Base-by-base conservation (phyloP, 2,329 filamentous ascomycete genomes). In the Penicillium glabrum region DNA sequence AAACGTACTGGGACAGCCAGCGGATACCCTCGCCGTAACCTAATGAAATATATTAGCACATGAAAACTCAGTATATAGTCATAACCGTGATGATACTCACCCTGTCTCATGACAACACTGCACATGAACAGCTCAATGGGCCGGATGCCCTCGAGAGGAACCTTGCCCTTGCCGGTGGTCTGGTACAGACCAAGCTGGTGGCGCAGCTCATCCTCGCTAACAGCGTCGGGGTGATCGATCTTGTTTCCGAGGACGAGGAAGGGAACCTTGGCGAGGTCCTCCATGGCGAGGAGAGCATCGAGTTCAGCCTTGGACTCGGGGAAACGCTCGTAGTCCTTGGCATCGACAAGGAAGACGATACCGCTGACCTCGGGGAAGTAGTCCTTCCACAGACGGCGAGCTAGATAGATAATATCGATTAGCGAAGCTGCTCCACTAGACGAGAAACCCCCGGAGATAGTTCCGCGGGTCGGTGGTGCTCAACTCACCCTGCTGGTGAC, bases 41-140 rank as follows among this genome's bases (percentile, higher is more conserved):
- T 88, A 14, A 14, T 41, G 64, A 57, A 51, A 61, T 29, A 41
- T 29, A 46, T 57, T 51, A 60, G 50, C 48, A 43, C 26, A 43
- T 19, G 27, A 4, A 19, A 44, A 10, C 3, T 41, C 44, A n/a
- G 23, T 8, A 29, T 39, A 8, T 29, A 14, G 21, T 3, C 14
- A 48, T 46, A 35, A 45, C 37, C 26, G 51, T 19, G 24, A 27
- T 27, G 27, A 60, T 19, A 78, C 83, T 67, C 68, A 89, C 86
- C 95, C 83, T 98, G 93, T 77, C 93, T 86, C 91, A 97, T 96
- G 61, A 98, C 93, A 67, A 98, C 93, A 69, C 91, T 96, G 85
- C 93, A 98, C 95, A 99, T 96, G 79, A 98, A 98, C 62, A 98
- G 86, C 84, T 99, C 95, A 72, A 99, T 93, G 24, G 93, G 91